Percentiles rank a stretch among this genome's conserved stretches.
Evolutionary conservation across 2,329 filamentous ascomycete genomes (phyloP).

Genomic region (Hirsutella minnesotensis): DNA sequence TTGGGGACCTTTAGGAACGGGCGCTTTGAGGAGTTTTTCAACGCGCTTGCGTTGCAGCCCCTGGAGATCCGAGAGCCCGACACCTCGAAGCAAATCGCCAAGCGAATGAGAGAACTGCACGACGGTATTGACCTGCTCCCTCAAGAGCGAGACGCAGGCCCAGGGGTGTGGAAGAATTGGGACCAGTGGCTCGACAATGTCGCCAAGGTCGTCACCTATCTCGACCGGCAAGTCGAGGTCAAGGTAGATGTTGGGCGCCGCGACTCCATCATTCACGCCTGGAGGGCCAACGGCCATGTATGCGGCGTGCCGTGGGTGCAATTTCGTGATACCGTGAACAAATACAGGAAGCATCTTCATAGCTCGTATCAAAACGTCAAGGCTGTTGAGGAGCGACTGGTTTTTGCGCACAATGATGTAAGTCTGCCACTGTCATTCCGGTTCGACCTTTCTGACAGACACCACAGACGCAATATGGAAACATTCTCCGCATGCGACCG

Average conservation of each 20-base stretch:
- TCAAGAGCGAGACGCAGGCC: constrained; percentile 64
- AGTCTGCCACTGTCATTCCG: constrained; percentile 19
- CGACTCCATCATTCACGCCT: constrained; percentile 29
- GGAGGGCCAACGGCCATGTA: constrained; percentile 62
- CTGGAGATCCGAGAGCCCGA: constrained; percentile 67
- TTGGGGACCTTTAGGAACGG: constrained; percentile 90
- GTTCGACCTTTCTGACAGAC: background rate
- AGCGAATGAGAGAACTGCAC: constrained; percentile 93
- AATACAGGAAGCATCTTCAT: constrained; percentile 65
- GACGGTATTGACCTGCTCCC: constrained; percentile 81
- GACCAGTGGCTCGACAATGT: constrained; percentile 74
- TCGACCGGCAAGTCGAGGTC: constrained; percentile 47
- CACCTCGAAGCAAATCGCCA: constrained; percentile 86
- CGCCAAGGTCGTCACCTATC: constrained; percentile 41
- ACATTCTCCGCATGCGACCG: constrained; percentile 67
- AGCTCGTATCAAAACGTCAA: constrained; percentile 55
- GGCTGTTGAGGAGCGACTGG: constrained; percentile 60
- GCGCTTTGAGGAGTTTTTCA: constrained; percentile 88
- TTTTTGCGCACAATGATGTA: constrained; percentile 98
- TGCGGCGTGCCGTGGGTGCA: constrained; percentile 74
- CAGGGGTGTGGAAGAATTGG: constrained; percentile 87
- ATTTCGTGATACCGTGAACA: constrained; percentile 64
- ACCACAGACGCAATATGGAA: constrained; percentile 86
- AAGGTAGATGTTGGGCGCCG: constrained; percentile 14
- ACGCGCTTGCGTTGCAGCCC: constrained; percentile 69